These are phyloP conservation scores for Phragmites australis DNA, from an alignment of 176 grass and related monocot species.

Conservation along the genomic window DNA sequence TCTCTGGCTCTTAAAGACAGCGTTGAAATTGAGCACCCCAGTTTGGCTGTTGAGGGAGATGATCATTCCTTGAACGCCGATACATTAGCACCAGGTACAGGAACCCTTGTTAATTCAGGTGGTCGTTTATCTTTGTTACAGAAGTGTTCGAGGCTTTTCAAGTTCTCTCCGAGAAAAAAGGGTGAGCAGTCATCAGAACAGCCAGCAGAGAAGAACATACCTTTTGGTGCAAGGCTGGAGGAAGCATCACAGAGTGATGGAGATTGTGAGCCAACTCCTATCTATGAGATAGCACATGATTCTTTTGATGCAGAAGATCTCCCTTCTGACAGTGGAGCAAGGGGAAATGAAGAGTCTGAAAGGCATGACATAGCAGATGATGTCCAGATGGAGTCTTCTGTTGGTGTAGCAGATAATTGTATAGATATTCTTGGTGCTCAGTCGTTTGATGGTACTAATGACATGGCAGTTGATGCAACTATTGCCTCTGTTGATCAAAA, in stretches of 20 bases:
- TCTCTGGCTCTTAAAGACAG: slow-evolving; percentile 47
- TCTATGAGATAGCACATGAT: slow-evolving; percentile 57
- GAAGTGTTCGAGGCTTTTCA: slow-evolving; percentile 85
- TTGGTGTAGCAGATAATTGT: slow-evolving; percentile 81
- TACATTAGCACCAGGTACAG: slow-evolving; percentile 39
- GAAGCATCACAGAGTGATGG: slow-evolving; percentile 58
- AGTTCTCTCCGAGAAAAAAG: slow-evolving; percentile 64
- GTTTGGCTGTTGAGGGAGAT: slow-evolving; percentile 52
- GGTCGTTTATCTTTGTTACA: slow-evolving; percentile 68
- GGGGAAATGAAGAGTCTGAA: slow-evolving; percentile 53
- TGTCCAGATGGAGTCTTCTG: slow-evolving; percentile 62
- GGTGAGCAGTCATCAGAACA: slow-evolving; percentile 49
- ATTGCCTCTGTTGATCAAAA: slow-evolving; percentile 54
- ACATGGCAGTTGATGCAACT: slow-evolving; percentile 41
- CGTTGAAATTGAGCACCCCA: slow-evolving; percentile 53
- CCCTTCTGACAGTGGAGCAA: slow-evolving; percentile 46
- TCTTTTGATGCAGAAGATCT: slow-evolving; percentile 45
- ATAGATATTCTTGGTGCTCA: slow-evolving; percentile 46
- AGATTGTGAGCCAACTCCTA: slow-evolving; percentile 69
- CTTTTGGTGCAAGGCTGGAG: slow-evolving; percentile 67
- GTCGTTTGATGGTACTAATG: slow-evolving; percentile 40
- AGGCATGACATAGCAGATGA: slow-evolving; percentile 45
- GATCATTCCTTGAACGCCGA: slow-evolving; percentile 40
- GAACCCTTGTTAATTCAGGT: slow-evolving; percentile 51
- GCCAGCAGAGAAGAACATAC: slow-evolving; percentile 40